Evolutionary conservation across 495 filamentous ascomycete genomes (phyloP).

Genomic region (Aspergillus saccharolyticus): DNA sequence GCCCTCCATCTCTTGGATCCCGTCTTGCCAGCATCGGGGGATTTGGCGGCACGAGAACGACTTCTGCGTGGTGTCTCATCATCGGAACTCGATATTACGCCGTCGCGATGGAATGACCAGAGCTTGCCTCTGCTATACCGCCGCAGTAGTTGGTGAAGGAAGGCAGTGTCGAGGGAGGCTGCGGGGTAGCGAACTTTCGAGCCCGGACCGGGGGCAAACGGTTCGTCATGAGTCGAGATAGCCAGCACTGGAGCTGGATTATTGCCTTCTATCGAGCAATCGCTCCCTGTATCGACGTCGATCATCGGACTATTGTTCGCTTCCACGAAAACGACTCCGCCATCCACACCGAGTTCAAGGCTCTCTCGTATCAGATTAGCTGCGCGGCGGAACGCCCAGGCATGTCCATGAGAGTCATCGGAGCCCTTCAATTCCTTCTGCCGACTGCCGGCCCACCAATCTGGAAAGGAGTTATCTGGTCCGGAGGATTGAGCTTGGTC

Average conservation of each 20-base stretch:
- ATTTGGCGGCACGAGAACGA: slow-evolving; percentile 7
- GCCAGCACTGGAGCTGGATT: slow-evolving; percentile 34
- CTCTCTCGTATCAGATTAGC: slow-evolving; percentile 54
- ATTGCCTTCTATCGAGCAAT: slow-evolving; percentile 25
- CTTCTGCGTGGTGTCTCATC: slow-evolving; percentile 28
- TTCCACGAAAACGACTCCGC: slow-evolving; percentile 54
- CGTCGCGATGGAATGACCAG: slow-evolving; percentile 58
- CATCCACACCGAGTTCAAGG: slow-evolving; percentile 44
- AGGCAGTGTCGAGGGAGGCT: slow-evolving; percentile 33
- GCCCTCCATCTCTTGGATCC: slow-evolving; percentile 32
- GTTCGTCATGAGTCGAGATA: slow-evolving; percentile 35
- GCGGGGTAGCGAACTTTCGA: slow-evolving; percentile 30
- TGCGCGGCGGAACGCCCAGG: slow-evolving; percentile 49
- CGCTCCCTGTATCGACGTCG: slow-evolving; percentile 32
- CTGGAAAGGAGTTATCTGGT: slow-evolving; percentile 31
- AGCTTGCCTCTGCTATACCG: slow-evolving; percentile 59
- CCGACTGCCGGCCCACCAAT: slow-evolving; percentile 33
- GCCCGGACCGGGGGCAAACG: slow-evolving; percentile 34
- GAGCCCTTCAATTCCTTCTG: slow-evolving; percentile 27
- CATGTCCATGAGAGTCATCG: slow-evolving; percentile 38
- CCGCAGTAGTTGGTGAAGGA: slow-evolving; percentile 49
- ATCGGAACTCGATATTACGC: slow-evolving; percentile 37
- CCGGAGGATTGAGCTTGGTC: slow-evolving; percentile 22
- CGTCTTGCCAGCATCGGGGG: slow-evolving; percentile 36
- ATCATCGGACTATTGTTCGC: slow-evolving; percentile 27